phyloP scores from a whole-genome alignment of 106 monocot genomes.

The Dioscorea zingiberensis region DNA sequence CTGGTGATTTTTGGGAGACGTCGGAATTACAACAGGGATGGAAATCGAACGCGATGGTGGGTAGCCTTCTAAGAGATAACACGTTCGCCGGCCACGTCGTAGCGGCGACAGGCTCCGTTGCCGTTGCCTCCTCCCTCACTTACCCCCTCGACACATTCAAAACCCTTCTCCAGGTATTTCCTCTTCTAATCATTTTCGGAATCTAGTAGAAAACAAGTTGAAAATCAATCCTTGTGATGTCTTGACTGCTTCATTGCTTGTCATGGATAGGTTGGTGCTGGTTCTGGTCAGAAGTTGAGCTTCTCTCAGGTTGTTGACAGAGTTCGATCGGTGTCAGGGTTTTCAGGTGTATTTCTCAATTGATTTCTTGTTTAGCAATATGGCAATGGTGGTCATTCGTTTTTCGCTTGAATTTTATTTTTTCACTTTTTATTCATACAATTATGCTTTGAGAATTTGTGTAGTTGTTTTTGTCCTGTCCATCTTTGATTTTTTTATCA shows the following conservation, averaged over 20 bases:
- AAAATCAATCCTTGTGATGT: neutral
- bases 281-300: constrained; percentile 36
- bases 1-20: no score
- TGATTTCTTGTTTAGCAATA: neutral
- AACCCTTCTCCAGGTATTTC: constrained; percentile 74
- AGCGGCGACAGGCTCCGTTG: constrained; percentile 38
- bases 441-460: neutral
- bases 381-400: neutral
- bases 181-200: neutral
- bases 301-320: constrained; percentile 53
- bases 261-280: constrained; percentile 41
- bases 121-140: constrained; percentile 42
- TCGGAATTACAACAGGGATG: no score
- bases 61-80: constrained; percentile 29
- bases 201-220: neutral
- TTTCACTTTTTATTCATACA: neutral
- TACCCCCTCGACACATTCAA: constrained; percentile 92
- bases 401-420: no score
- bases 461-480: no score
- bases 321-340: constrained; percentile 48
- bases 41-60: constrained; percentile 23
- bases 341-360: constrained; percentile 33
- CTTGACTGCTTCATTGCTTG: neutral
- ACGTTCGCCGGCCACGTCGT: constrained; percentile 64
- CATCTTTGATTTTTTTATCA: no score